Percentiles rank a stretch among this genome's conserved stretches.
phyloP scores from a whole-genome alignment of 148 eudicot species.

The Camellia lanceoleosa region DNA sequence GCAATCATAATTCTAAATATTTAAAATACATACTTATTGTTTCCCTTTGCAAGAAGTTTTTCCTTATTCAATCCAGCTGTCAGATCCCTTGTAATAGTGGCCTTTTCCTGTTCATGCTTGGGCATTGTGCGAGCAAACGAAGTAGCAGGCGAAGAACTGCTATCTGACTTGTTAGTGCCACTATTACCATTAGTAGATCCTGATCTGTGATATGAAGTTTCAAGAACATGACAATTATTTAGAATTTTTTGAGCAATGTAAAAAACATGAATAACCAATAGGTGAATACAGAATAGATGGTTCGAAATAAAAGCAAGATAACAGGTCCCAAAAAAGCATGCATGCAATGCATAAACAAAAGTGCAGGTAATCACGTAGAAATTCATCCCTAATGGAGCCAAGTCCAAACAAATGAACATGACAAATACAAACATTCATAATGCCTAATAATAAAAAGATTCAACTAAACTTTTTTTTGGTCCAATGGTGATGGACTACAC shows the following conservation, averaged over 20 bases:
- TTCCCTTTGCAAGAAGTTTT: conserved; percentile 58
- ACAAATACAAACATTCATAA: neutral
- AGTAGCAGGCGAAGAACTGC: conserved; percentile 43
- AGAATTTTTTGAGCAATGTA: neutral
- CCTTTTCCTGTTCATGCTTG: conserved; percentile 67
- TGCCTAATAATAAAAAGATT: neutral
- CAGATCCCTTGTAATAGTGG: conserved; percentile 49
- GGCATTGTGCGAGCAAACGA: conserved; percentile 48
- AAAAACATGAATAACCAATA: neutral
- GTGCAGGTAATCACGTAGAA: neutral
- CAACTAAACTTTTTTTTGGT: neutral
- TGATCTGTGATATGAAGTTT: conserved; percentile 36
- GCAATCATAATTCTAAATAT: neutral
- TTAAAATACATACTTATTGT: conserved; percentile 51
- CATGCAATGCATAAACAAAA: neutral
- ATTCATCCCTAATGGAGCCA: neutral
- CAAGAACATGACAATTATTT: neutral
- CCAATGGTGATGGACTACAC: neutral
- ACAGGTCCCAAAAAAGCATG: neutral
- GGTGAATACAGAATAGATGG: neutral
- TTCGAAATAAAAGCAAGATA: neutral
- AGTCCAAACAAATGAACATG: neutral
- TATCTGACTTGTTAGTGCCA: conserved; percentile 55
- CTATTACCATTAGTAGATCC: conserved; percentile 52
- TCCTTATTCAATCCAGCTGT: conserved; percentile 63